These are phyloP conservation scores for Pseudohyphozyma bogoriensis DNA, from an alignment of 768 basidiomycete species.

Conservation along the genomic window DNA sequence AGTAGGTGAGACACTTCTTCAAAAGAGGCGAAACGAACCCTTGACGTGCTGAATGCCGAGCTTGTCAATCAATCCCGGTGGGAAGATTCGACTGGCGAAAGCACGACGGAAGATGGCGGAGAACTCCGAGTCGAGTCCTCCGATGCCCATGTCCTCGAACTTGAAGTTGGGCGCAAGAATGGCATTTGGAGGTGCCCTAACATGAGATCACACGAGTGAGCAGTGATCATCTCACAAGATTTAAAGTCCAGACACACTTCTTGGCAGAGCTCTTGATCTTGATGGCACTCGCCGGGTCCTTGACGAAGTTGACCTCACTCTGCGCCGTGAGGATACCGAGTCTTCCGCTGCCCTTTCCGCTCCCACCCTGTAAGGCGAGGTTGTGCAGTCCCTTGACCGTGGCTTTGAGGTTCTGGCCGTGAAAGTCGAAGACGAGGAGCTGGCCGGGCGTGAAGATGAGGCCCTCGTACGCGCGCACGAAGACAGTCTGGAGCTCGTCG, in stretches of 20 bases:
- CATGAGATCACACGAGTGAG: no score
- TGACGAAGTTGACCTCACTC: conserved; percentile 83
- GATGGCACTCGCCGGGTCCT: conserved; percentile 67
- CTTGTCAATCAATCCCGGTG: conserved; percentile 90
- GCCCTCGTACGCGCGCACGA: conserved; percentile 59
- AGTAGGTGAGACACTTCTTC: background rate
- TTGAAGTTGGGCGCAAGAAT: conserved; percentile 97
- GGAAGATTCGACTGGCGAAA: conserved; percentile 97
- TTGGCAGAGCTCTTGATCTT: conserved; percentile 86
- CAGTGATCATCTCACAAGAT: background rate
- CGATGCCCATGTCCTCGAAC: conserved; percentile 99
- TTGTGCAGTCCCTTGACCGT: conserved; percentile 52
- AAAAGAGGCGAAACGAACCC: conserved; percentile 45
- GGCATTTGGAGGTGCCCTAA: conserved; percentile 78
- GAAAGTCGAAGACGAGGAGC: conserved; percentile 73
- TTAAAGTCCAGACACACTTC: conserved; percentile 45
- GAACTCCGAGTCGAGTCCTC: conserved; percentile 91
- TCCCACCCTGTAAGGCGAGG: conserved; percentile 50
- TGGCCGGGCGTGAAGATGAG: conserved; percentile 61
- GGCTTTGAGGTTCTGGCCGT: conserved; percentile 70
- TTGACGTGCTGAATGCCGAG: conserved; percentile 97
- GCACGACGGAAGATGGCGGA: conserved; percentile 94
- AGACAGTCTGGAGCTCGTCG: conserved; percentile 70
- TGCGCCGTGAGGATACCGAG: conserved; percentile 78
- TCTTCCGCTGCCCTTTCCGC: conserved; percentile 34